Evolutionary conservation across 768 basidiomycete genomes (phyloP).

Genomic region (Agaricus bisporus): DNA sequence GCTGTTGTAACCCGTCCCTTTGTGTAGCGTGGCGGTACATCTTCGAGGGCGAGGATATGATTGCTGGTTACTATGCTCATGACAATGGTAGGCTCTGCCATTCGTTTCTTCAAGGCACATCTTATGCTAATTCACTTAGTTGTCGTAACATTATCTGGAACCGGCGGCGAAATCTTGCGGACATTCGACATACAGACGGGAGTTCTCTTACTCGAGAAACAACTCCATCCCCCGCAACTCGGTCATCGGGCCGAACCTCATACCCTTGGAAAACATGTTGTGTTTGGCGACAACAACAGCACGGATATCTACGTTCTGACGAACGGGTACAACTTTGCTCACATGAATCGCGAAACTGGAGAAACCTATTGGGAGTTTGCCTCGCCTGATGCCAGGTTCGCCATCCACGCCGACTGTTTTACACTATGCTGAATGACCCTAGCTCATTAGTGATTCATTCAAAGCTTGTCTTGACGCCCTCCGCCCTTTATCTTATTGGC

Average conservation of each 20-base stretch:
- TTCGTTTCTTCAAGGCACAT: neutral
- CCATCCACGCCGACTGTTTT: slow-evolving; percentile 6
- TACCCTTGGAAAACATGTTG: slow-evolving; percentile 49
- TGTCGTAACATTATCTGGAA: slow-evolving; percentile 70
- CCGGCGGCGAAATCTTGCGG: slow-evolving; percentile 63
- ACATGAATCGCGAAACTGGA: slow-evolving; percentile 46
- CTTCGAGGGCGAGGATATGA: slow-evolving; percentile 62
- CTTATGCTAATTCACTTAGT: slow-evolving; percentile 30
- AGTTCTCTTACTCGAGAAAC: slow-evolving; percentile 57
- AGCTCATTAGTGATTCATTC: slow-evolving; percentile 66
- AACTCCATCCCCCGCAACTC: slow-evolving; percentile 40
- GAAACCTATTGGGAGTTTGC: slow-evolving; percentile 55
- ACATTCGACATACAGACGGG: slow-evolving; percentile 63
- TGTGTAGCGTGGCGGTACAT: slow-evolving; percentile 73
- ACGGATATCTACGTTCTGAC: slow-evolving; percentile 46
- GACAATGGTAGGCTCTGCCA: slow-evolving; percentile 42
- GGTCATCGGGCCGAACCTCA: slow-evolving; percentile 46
- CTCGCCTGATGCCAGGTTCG: slow-evolving; percentile 54
- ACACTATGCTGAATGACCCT: slow-evolving; percentile 4
- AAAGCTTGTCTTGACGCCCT: slow-evolving; percentile 46
- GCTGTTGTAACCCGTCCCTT: neutral
- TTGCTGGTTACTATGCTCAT: slow-evolving; percentile 56
- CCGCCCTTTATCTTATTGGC: slow-evolving; percentile 53
- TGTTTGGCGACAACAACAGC: slow-evolving; percentile 20
- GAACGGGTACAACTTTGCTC: slow-evolving; percentile 53